Percentiles rank a stretch among this genome's conserved stretches.
phyloP scores from a whole-genome alignment of 306 rosid species.

The Pueraria montana region DNA sequence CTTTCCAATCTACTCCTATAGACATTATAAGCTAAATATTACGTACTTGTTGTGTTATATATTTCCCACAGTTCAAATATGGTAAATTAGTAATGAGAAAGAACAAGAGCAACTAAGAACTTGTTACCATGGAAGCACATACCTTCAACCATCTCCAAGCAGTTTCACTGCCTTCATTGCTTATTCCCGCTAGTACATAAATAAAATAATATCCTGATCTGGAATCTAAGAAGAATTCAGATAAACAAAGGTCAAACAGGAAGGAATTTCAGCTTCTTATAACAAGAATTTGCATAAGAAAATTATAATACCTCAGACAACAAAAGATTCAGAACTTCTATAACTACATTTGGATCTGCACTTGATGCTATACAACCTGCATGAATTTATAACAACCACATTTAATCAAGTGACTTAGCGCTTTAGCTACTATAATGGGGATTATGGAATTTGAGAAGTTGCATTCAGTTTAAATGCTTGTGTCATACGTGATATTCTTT shows the following conservation, averaged over 20 bases:
- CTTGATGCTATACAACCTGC: conserved; percentile 68
- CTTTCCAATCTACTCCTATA: not conserved
- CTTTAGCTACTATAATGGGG: not conserved
- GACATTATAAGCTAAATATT: not conserved
- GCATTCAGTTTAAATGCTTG: conserved; percentile 19
- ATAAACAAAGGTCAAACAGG: conserved; percentile 27
- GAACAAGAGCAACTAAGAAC: not conserved
- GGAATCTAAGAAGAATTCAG: conserved; percentile 52
- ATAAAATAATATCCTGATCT: conserved; percentile 57
- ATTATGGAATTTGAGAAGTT: not conserved
- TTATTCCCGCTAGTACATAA: conserved; percentile 58
- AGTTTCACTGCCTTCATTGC: conserved; percentile 60
- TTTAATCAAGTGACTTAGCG: conserved; percentile 2
- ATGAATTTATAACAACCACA: conserved; percentile 18
- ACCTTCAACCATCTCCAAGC: conserved; percentile 80
- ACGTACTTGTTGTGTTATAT: not conserved
- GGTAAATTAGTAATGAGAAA: not conserved
- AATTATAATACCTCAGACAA: conserved; percentile 55
- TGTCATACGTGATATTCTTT: conserved; percentile 57
- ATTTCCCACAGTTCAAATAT: conserved; percentile 5
- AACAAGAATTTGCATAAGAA: not conserved
- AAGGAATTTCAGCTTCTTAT: conserved; percentile 24
- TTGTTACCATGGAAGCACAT: conserved; percentile 38
- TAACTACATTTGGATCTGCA: conserved; percentile 61
- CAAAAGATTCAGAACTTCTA: conserved; percentile 63